Evolutionary conservation across 2,329 filamentous ascomycete species (phyloP), one percentile per base, ranked within the genome.

Genomic region (Exophiala bonariae): DNA sequence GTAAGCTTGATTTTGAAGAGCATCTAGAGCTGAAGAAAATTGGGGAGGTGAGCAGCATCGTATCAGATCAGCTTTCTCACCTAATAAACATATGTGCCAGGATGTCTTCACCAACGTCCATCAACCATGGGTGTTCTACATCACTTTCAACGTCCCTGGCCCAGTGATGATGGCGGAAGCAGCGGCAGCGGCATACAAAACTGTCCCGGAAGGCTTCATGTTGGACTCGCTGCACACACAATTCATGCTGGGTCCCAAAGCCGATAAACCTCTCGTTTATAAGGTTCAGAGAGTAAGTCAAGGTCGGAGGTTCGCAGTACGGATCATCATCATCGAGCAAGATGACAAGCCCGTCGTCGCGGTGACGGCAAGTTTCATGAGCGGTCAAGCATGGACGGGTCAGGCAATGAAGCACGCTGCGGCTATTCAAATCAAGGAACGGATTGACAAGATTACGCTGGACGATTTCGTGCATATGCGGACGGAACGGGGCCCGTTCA

Each of bases 151-250:
- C 4, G 47, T 56, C 20, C 56, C 56, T 2, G 56, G 56, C 7
- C 52, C 52, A 4, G 18, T 54, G 9, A 53, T 59, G 42, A 59
- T 59, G 56, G 53, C 56, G 3, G 36, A 53, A 40, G 50, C 49
- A 13, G 50, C 52, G 3, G 46, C 35, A 2, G 56, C 56, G 3
- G 56, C 56, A 3, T 54, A 53, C 41, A 55, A 51, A 17, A 59
- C 56, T 7, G 50, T 57, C 9, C 45, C 55, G 2, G 28, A 41
- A 1, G 49, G 39, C 2, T 57, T 55, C 49, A 43, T 36, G 36
- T 41, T 59, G 13, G 53, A 57, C 41, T 52, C 47, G 30, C 38
- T 59, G n/a, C 55, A 57, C 13, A 51, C 50, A 16, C 48, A 54
- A 14, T 59, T 59, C 38, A 49, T 59, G 41, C 31, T 53, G 10